Evolutionary conservation across 345 rosid species (phyloP).

Genomic region (Gossypium rotundifolium): DNA sequence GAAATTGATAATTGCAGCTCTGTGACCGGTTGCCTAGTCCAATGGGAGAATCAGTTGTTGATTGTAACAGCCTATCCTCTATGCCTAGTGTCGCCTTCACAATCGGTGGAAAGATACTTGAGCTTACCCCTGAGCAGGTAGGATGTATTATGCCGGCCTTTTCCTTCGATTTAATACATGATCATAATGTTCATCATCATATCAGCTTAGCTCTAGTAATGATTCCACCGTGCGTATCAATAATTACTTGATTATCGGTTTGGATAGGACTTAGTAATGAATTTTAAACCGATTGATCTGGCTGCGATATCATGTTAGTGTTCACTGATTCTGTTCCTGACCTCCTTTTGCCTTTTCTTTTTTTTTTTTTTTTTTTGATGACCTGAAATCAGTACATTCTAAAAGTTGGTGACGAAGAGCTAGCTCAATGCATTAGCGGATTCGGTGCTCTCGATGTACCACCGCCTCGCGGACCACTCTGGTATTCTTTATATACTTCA

Average conservation of each 20-base stretch:
- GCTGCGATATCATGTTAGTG: not conserved
- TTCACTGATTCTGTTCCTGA: not conserved
- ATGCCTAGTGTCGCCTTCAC: conserved; percentile 63
- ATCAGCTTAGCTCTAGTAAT: not conserved
- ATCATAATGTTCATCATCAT: not conserved
- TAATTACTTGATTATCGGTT: not conserved
- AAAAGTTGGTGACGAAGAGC: conserved; percentile 59
- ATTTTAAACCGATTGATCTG: not conserved
- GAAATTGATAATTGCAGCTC: conserved; percentile 30
- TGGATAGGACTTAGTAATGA: not conserved
- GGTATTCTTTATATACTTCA: conserved; percentile 23
- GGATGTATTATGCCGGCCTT: not conserved
- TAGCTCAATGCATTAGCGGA: conserved; percentile 64
- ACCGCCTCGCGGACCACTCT: conserved; percentile 77
- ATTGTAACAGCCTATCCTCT: conserved; percentile 42
- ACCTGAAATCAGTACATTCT: conserved; percentile 41
- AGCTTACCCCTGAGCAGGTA: conserved; percentile 61
- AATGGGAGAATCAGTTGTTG: conserved; percentile 67
- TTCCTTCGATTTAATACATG: not conserved
- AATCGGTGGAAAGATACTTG: conserved; percentile 49
- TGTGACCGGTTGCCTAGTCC: conserved; percentile 69
- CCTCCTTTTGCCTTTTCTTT: not conserved
- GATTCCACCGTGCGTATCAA: not conserved
- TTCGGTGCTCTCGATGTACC: conserved; percentile 63
- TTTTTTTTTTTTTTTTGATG: not conserved